A percentile compares a stretch with the other conserved stretches of the same genome.
Evolutionary conservation across 805 yeast species (phyloP).

Genomic region (Komagataella pseudopastoris): DNA sequence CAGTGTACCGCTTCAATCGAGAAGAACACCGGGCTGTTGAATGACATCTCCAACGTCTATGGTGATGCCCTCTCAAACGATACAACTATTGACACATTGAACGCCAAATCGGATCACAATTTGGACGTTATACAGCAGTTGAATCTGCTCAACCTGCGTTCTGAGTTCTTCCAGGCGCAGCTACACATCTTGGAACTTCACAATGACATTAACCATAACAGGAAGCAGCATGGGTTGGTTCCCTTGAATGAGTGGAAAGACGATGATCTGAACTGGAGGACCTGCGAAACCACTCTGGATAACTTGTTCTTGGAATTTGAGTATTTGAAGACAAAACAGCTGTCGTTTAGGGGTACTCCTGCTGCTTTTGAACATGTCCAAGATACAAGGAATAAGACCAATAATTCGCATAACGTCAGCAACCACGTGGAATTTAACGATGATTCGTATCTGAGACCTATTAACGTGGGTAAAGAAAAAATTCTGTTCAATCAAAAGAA

Average conservation of each 20-base stretch:
- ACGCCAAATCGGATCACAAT: not conserved
- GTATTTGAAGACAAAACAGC: slow-evolving; percentile 15
- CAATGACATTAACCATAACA: slow-evolving; percentile 4
- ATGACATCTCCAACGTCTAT: not conserved
- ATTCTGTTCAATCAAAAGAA: not conserved
- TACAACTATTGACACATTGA: not conserved
- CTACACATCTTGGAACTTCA: slow-evolving; percentile 13
- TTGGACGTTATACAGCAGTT: slow-evolving; percentile 11
- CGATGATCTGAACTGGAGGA: slow-evolving; percentile 26
- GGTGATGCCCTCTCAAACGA: not conserved
- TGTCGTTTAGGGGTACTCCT: not conserved
- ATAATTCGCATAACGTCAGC: not conserved
- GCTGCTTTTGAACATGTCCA: not conserved
- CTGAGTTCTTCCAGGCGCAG: slow-evolving; percentile 20
- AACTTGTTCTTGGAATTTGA: slow-evolving; percentile 26
- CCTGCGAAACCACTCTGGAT: slow-evolving; percentile 30
- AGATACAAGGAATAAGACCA: not conserved
- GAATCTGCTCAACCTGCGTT: slow-evolving; percentile 16
- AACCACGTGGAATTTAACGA: not conserved
- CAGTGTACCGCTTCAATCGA: not conserved
- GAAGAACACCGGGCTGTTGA: not conserved
- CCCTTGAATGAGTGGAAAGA: slow-evolving; percentile 14
- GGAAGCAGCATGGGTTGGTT: slow-evolving; percentile 9
- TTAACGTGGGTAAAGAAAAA: not conserved
- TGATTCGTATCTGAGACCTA: not conserved